Base-by-base conservation (phyloP, 2,329 filamentous ascomycete species). In the Torrubiella hemipterigena region DNA sequence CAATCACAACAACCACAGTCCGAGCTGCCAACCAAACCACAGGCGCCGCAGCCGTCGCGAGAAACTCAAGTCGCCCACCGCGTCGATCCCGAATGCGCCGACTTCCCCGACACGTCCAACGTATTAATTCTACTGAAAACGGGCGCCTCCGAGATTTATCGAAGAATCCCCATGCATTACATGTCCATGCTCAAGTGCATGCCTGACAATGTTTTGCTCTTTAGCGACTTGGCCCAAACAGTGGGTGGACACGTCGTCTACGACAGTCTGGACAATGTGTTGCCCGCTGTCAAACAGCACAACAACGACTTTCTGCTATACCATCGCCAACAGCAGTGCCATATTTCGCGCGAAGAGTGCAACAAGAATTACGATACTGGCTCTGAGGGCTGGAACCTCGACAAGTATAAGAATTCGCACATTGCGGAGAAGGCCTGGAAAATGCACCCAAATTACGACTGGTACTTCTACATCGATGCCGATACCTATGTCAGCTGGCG, bases 361-460 rank as follows among this genome's bases (percentile, higher is more conserved):
- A 57, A 57, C 36, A 54, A 49, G 46, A 20, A 38, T 34, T 34
- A 40, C 31, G 33, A 48, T 29, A 34, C 35, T 6, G 38, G 36
- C 33, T 34, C 43, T 38, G 51, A 59, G 15, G 59, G 57, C 2
- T 75, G 69, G 71, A 57, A 54, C 13, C 48, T 76, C 23, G 71
- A 76, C 53, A 74, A 73, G 51, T 76, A 72, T 54, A 76, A 76
- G 50, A 73, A 72, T 45, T 54, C 73, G 27, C 69, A 73, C 45
- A 72, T 74, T 45, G 62, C 69, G 10, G 63, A 71, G 48, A 68
- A 70, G 50, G 49, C 65, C 1, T 73, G 63, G 41, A 43, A 50
- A 16, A 49, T 65, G 48, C 58, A 62, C 7, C 69, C 69, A 8
- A 44, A 58, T 34, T 63, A 63, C 34, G 65, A 73, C 40, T 76